Conservation (phyloP, 1,284 basidiomycete genomes). For the Heterobasidion parviporum region DNA sequence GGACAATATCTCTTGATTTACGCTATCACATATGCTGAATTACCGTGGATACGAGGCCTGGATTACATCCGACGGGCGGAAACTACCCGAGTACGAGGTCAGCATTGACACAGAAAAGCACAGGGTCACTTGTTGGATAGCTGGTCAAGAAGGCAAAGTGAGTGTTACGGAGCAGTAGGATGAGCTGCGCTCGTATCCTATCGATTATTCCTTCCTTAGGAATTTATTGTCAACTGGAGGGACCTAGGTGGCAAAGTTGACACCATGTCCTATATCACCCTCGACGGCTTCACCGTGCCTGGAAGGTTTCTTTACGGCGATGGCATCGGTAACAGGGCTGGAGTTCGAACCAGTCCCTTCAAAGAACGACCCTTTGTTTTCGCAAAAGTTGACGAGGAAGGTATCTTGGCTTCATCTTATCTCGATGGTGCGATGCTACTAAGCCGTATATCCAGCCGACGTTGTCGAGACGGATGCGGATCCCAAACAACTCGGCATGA, state of each 20-base stretch:
- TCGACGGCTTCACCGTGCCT: constrained; percentile 46
- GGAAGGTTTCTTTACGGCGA: constrained; percentile 44
- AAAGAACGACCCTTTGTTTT: constrained; percentile 49
- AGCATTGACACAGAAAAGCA: constrained; percentile 32
- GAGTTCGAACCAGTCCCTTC: constrained; percentile 32
- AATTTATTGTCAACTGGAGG: constrained; percentile 45
- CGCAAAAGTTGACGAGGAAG: constrained; percentile 23
- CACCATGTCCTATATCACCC: constrained; percentile 41
- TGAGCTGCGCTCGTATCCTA: no score
- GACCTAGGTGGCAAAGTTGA: constrained; percentile 38
- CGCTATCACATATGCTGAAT: constrained; percentile 32
- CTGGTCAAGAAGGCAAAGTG: constrained; percentile 48
- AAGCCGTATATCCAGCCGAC: background rate
- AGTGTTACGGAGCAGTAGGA: background rate
- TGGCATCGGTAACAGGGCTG: constrained; percentile 36
- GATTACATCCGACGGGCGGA: constrained; percentile 41
- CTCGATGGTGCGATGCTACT: no score
- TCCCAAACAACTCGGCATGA: constrained; percentile 34
- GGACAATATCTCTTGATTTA: no score
- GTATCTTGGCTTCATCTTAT: constrained; percentile 1
- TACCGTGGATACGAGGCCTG: constrained; percentile 59
- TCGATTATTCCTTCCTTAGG: constrained; percentile 21
- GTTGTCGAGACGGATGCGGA: background rate
- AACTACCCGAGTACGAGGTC: constrained; percentile 43
- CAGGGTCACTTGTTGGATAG: constrained; percentile 56